phyloP scores from a whole-genome alignment of 305 asterid genomes.

The Fraxinus platypoda region DNA sequence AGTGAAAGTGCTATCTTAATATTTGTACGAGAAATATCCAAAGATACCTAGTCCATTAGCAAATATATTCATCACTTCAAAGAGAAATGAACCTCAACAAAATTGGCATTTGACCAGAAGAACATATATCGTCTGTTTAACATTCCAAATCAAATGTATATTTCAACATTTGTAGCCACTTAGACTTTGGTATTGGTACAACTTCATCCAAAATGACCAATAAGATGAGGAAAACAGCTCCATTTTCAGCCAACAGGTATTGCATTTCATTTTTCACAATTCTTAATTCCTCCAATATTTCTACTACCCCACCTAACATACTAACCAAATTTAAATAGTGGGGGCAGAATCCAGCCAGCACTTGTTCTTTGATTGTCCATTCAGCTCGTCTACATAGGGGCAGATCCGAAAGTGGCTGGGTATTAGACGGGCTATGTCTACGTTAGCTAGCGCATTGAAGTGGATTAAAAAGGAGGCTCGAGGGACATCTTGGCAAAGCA shows the following conservation, averaged over 20 bases:
- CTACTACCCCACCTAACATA: conserved; percentile 8
- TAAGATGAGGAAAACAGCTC: neutral
- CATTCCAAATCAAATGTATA: neutral
- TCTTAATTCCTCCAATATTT: neutral
- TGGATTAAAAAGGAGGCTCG: too few species aligned
- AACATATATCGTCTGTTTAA: neutral
- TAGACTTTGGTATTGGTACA: neutral
- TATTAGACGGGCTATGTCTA: too few species aligned
- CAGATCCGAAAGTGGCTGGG: too few species aligned
- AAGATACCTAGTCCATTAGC: neutral
- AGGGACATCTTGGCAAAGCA: too few species aligned
- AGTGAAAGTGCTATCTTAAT: neutral
- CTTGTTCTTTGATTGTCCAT: too few species aligned
- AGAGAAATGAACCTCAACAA: neutral
- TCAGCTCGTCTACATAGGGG: too few species aligned
- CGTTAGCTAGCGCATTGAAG: too few species aligned
- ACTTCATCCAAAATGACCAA: neutral
- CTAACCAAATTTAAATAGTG: neutral
- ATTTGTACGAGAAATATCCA: neutral
- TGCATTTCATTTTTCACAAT: neutral
- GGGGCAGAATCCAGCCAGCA: too few species aligned
- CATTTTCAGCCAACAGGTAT: neutral
- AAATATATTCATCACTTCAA: neutral
- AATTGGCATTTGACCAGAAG: neutral
- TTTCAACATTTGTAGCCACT: neutral